phyloP scores from a whole-genome alignment of 78 protist genomes.

The Tieghemostelium lacteum region DNA sequence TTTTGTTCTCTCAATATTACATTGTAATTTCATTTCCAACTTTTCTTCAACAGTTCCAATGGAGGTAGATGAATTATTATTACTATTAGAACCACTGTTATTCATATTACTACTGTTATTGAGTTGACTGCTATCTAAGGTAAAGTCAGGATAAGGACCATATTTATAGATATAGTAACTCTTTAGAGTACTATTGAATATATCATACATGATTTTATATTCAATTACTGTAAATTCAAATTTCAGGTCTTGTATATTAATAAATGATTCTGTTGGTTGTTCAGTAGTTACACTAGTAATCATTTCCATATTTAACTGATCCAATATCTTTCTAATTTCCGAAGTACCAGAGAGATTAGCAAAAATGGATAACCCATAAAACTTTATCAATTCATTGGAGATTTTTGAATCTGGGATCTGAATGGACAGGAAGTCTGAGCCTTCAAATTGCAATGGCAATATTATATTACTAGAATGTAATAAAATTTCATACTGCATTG shows the following conservation, averaged over 20 bases:
- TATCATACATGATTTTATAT: constrained; percentile 47
- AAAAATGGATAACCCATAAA: not conserved
- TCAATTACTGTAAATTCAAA: constrained; percentile 8
- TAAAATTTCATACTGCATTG: not conserved
- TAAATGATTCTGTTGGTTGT: not conserved
- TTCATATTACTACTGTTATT: not conserved
- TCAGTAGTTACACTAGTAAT: not conserved
- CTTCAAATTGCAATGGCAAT: constrained; percentile 43
- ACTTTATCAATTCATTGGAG: no score
- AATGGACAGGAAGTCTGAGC: not conserved
- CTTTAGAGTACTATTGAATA: constrained; percentile 7
- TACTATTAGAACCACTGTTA: not conserved
- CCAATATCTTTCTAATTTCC: no score
- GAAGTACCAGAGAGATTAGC: not conserved
- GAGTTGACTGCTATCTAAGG: no score
- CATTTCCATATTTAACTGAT: not conserved
- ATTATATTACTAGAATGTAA: not conserved
- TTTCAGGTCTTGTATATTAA: not conserved
- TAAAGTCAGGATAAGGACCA: constrained; percentile 36
- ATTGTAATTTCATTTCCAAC: not conserved
- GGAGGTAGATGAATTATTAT: not conserved
- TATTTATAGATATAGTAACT: constrained; percentile 44
- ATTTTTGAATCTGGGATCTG: not conserved
- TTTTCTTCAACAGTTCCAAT: not conserved
- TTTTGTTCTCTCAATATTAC: not conserved